These are phyloP conservation scores for Angophora floribunda DNA, from an alignment of 345 rosid genomes.

Conservation along the genomic window DNA sequence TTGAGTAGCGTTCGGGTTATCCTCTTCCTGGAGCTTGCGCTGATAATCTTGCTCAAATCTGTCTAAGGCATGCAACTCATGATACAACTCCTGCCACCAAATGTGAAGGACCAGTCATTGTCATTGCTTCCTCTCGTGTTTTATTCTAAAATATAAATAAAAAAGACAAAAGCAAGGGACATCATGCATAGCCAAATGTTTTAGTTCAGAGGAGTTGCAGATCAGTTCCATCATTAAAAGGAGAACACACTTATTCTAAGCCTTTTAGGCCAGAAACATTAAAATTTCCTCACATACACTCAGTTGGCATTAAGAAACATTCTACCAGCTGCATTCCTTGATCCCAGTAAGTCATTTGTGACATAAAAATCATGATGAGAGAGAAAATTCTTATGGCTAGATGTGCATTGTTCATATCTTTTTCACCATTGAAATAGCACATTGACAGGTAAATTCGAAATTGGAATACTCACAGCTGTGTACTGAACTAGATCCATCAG, in stretches of 20 bases:
- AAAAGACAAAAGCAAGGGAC: not conserved
- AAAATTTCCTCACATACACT: not conserved
- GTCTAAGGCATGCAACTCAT: constrained; percentile 93
- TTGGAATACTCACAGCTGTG: constrained; percentile 67
- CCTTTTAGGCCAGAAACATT: not conserved
- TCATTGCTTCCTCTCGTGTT: not conserved
- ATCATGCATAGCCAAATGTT: not conserved
- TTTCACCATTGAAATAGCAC: not conserved
- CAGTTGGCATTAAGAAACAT: not conserved
- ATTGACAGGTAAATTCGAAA: not conserved
- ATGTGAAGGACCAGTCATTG: not conserved
- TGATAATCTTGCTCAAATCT: constrained; percentile 97
- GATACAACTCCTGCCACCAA: constrained; percentile 76
- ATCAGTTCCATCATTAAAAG: not conserved
- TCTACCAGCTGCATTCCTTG: not conserved
- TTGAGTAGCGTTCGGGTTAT: constrained; percentile 59
- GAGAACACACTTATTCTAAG: not conserved
- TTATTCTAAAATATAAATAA: not conserved
- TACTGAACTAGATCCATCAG: constrained; percentile 72
- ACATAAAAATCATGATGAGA: not conserved
- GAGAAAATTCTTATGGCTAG: not conserved
- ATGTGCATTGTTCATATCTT: not conserved
- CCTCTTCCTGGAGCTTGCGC: constrained; percentile 92
- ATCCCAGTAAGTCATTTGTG: not conserved
- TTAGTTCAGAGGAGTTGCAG: not conserved